Base-by-base conservation (phyloP, 345 rosid genomes). In the Leavenworthia alabamica region DNA sequence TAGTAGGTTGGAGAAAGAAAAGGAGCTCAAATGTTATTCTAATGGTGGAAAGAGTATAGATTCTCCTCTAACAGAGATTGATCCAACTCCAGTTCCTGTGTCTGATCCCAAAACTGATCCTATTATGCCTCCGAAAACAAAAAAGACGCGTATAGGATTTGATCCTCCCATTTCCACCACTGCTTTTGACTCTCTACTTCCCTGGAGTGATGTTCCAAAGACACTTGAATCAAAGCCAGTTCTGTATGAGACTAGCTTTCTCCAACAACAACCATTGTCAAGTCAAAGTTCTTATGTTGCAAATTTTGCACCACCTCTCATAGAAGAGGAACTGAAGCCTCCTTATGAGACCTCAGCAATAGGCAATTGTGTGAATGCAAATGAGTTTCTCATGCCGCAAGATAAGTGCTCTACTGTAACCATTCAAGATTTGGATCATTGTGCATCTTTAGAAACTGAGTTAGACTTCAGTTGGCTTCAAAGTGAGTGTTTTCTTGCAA, bases 1-100 rank as follows among this genome's bases (percentile, higher is more conserved):
- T 79, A 81, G 85, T 72, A 78, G 98, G 57, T 59, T 89, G 60
- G 96, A 83, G 76, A 86, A 83, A 60, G 96, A 73, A 2, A 81
- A 78, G 70, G 90, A 83, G 67, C 41, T 54, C 0, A 86, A 75
- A 67, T 61, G 67, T 45, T 73, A 78, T 1, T 61, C 57, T 60
- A 72, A 75, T 66, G 86, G 84, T 71, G 62, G 60, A 27, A 85
- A 82, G 81, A 80, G 73, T 71, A 67, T 78, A 40, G 95, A 92
- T 62, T 71, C 78, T 27, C 52, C 84, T 56, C 44, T 66, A 12
- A 69, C 56, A 71, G 92, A 82, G 54, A 45, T 52, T 64, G 85
- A 84, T 31, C 42, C 27, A 51, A 78, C 72, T 60, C 70, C 71
- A 52, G 63, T 68, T 26, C 60, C 75, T 46, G 66, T 58, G 44